Evolutionary conservation across 176 grass and related monocot species (phyloP).

Genomic region (Aechmea fasciata): DNA sequence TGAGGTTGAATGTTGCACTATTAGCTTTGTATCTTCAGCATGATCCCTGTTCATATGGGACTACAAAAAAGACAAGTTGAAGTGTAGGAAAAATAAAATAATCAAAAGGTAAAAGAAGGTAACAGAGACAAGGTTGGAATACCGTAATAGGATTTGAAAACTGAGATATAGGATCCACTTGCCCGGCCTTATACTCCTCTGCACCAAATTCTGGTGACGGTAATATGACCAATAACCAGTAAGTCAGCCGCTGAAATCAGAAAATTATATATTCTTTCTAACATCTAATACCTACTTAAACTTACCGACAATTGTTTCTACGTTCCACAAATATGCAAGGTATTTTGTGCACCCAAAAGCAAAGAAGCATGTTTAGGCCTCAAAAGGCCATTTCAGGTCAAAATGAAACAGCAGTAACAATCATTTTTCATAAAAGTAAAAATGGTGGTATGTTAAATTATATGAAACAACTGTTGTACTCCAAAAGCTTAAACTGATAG

Average conservation of each 20-base stretch:
- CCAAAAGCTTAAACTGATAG: too few relatives aligned
- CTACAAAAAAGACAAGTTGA: slow-evolving; percentile 27
- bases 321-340: too few relatives aligned
- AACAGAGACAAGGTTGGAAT: slow-evolving; percentile 5
- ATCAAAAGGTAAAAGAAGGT: slow-evolving; percentile 12
- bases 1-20: slow-evolving; percentile 68
- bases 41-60: slow-evolving; percentile 98
- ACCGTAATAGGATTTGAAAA: slow-evolving; percentile 78
- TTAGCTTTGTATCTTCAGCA: slow-evolving; percentile 82
- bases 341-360: background rate
- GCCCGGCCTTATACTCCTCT: slow-evolving; percentile 62
- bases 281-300: background rate
- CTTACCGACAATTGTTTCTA: background rate
- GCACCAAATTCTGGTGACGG: slow-evolving; percentile 56
- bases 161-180: slow-evolving; percentile 87
- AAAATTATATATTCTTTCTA: background rate
- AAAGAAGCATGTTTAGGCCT: background rate
- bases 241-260: slow-evolving; percentile 7
- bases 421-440: too few relatives aligned
- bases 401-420: background rate
- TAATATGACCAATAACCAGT: slow-evolving; percentile 5
- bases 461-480: too few relatives aligned
- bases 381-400: background rate
- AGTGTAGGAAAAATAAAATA: slow-evolving; percentile 7
- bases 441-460: too few relatives aligned